Evolutionary conservation across 73 alveolate species (phyloP).

Genomic region (Paramecium bursaria): DNA sequence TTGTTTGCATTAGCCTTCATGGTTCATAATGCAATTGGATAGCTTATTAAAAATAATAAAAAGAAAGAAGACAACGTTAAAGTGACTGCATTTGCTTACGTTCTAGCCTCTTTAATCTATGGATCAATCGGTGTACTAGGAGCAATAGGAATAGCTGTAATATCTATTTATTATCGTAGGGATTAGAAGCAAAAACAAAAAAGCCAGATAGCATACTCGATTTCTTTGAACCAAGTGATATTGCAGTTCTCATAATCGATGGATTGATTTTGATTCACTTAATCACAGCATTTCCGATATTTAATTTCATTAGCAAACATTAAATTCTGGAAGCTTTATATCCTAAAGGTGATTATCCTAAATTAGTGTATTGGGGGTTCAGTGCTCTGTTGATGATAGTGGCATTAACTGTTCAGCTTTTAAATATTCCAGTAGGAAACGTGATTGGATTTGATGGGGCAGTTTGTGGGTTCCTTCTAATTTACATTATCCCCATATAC

Average conservation of each 20-base stretch:
- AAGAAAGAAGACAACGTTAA: constrained; percentile 37
- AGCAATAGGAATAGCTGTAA: constrained; percentile 61
- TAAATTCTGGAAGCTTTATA: constrained; percentile 25
- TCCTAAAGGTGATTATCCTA: background rate
- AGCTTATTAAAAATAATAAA: constrained; percentile 60
- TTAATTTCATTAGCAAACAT: constrained; percentile 41
- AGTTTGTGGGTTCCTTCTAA: constrained; percentile 48
- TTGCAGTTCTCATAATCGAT: constrained; percentile 57
- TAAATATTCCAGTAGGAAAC: constrained; percentile 27
- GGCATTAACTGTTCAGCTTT: background rate
- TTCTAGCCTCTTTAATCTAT: constrained; percentile 57
- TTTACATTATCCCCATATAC: constrained; percentile 23
- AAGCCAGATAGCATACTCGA: constrained; percentile 56
- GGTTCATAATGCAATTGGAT: constrained; percentile 69
- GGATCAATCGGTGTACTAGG: constrained; percentile 68
- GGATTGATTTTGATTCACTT: constrained; percentile 59
- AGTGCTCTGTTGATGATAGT: constrained; percentile 12
- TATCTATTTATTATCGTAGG: background rate
- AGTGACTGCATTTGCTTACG: constrained; percentile 50
- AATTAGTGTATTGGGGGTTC: constrained; percentile 32
- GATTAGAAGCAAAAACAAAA: constrained; percentile 3
- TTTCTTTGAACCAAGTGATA: constrained; percentile 43
- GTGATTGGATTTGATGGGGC: constrained; percentile 60
- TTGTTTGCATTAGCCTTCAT: constrained; percentile 65
- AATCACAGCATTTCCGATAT: constrained; percentile 65